phyloP scores from a whole-genome alignment of 108 stramenopile genomes.

The Halocafeteria seosinensis region DNA sequence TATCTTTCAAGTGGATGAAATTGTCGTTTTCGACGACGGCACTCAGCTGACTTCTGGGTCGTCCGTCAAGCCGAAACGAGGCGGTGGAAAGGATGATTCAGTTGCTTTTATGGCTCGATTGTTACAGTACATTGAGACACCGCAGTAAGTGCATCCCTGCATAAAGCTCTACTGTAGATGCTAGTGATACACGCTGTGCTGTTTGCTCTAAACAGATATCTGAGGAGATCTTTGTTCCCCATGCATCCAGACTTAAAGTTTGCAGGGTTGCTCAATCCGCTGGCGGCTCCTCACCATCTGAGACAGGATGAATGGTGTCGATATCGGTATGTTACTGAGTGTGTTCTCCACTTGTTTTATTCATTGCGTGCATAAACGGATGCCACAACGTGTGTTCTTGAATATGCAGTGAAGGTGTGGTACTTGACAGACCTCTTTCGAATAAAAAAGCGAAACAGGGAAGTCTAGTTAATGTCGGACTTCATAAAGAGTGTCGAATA shows the following conservation, averaged over 20 bases:
- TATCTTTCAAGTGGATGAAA: conserved; percentile 85
- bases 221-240: conserved; percentile 67
- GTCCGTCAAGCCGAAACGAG: no score
- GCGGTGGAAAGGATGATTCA: conserved; percentile 5
- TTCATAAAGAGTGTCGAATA: conserved; percentile 2
- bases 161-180: no score
- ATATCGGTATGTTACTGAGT: no score
- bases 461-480: conserved; percentile 25
- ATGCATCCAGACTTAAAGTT: conserved; percentile 82
- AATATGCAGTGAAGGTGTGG: conserved; percentile 60
- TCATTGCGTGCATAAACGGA: no score
- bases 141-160: no score
- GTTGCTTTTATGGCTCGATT: conserved; percentile 78
- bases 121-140: conserved; percentile 73
- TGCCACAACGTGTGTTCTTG: no score
- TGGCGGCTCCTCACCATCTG: conserved; percentile 92
- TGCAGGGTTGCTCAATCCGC: conserved; percentile 72
- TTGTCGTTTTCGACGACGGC: conserved; percentile 82
- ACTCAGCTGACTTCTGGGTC: no score
- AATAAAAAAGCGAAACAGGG: no score
- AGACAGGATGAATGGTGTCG: conserved; percentile 55
- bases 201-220: no score
- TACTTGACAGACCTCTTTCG: conserved; percentile 28
- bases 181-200: no score
- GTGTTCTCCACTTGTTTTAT: no score